Base-by-base conservation (phyloP, 176 grass and related monocot species). In the Lolium rigidum region DNA sequence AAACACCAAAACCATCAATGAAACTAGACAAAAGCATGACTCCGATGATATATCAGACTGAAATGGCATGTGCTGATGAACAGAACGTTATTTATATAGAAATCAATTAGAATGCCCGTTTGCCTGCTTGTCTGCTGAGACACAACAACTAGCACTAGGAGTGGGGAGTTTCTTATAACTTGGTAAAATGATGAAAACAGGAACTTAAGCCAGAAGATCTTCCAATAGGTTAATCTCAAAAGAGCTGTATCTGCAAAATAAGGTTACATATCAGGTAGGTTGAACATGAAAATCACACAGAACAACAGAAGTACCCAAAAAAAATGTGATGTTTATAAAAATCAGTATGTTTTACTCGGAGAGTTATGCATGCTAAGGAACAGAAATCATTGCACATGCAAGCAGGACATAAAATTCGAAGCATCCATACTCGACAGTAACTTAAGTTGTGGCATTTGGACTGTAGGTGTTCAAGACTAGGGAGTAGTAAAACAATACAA, bases 161-260 rank as follows among this genome's bases (percentile, higher is more conserved):
- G 56, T 65, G 54, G 25, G 13, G 60, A 78, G 21, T 57, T 86
- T 70, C 84, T 79, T 47, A 13, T 50, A 75, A 82, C 74, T 26
- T 52, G 10, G 55, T 18, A 79, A 7, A 67, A 80, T 14, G 49
- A 67, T 61, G 80, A 12, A 60, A 75, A 75, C 68, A 10, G 17
- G 50, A 38, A 56, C 11, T 38, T n/a, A 28, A 75, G 20, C 59
- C 20, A 15, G 14, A 66, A 39, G 82, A 84, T 24, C 68, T 91
- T 87, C 80, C 69, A 62, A 31, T 47, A 82, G 9, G 31, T 35
- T 26, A 20, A 84, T 41, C 15, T 13, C 20, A 5, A 60, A 87
- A 74, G 14, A 87, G 75, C 9, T 80, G 43, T 62, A 22, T 26
- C 89, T 91, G 81, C 60, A 84, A 70, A 83, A 80, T 3, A 85